Evolutionary conservation across 2,329 filamentous ascomycete species (phyloP), one percentile per base, ranked within the genome.

Genomic region (Colletotrichum chlorophyti): DNA sequence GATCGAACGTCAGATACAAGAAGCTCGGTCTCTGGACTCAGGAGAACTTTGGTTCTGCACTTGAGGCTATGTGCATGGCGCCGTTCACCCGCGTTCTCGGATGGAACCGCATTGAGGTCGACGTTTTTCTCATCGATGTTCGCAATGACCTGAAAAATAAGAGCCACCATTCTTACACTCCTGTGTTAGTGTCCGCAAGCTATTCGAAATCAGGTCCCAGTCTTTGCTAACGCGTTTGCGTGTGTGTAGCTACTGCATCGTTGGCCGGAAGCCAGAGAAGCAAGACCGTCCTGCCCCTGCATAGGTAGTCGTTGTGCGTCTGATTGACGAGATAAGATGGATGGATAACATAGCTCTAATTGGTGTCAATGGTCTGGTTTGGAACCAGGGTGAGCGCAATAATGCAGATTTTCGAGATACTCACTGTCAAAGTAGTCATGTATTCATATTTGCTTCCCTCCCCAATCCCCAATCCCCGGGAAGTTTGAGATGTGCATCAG

Each of bases 161-260:
- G 31, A 53, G 51, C 0, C 68, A 74, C 5, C 76, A 78, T 43
- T 67, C 67, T 0, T 77, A 71, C 62, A 75, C 70, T 65, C 69
- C 70, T 10, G 66, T 76, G 70, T 76, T 60, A 69, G 72, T 48
- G 1, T 12, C 11, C 6, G 5, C 1, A 24, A 0, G 2, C 23
- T n/a, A 23, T 14, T 6, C 19, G 6, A 19, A 12, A 4, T 9
- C 12, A 6, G n/a, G 17, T 40, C n/a, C 17, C 27, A 4, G 10
- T 4, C 6, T 12, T 4, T 2, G 17, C 43, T 54, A 9, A 45
- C 10, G 15, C 7, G 9, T n/a, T n/a, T n/a, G n/a, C n/a, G n/a
- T n/a, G n/a, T n/a, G n/a, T 7, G 6, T n/a, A 54, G 51, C 3
- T 41, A 47, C 21, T 19, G 29, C 15, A 27, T 53, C 26, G 41